A percentile compares a stretch with the other conserved stretches of the same genome.
phyloP scores from a whole-genome alignment of 2,329 filamentous ascomycete genomes.

The Aspergillus alliaceus region DNA sequence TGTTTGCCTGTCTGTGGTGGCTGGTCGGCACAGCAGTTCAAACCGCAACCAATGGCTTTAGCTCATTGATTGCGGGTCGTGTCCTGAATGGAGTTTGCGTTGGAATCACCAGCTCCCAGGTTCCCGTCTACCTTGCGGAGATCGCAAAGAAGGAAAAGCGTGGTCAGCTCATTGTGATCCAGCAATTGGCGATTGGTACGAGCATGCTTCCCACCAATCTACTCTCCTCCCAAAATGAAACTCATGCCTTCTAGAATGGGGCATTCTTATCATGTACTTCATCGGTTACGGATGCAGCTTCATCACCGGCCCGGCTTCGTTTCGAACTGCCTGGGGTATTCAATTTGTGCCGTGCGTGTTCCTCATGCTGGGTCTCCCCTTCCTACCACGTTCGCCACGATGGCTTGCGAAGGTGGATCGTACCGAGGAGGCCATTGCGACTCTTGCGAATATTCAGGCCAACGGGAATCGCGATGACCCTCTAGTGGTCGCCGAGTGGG shows the following conservation, averaged over 20 bases:
- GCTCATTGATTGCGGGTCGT: constrained; percentile 37
- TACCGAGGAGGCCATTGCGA: constrained; percentile 45
- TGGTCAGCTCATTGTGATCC: constrained; percentile 33
- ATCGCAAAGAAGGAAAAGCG: constrained; percentile 36
- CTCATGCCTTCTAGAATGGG: constrained; percentile 39
- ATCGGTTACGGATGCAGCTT: constrained; percentile 49
- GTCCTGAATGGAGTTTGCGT: constrained; percentile 30
- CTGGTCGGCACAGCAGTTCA: constrained; percentile 47
- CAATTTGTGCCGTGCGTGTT: constrained; percentile 48
- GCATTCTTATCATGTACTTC: constrained; percentile 51
- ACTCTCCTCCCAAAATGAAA: no score
- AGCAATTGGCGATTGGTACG: constrained; percentile 35
- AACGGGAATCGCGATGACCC: constrained; percentile 46
- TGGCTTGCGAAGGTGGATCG: constrained; percentile 52
- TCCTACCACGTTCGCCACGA: constrained; percentile 49
- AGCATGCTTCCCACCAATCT: neutral
- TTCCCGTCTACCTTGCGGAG: constrained; percentile 40
- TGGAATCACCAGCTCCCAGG: constrained; percentile 37
- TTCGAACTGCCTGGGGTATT: constrained; percentile 49
- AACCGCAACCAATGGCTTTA: constrained; percentile 36
- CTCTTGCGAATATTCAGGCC: constrained; percentile 49
- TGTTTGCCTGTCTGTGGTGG: constrained; percentile 52
- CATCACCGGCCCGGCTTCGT: constrained; percentile 42
- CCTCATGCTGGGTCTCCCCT: constrained; percentile 46
- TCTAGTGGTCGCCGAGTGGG: constrained; percentile 50